phyloP scores from a whole-genome alignment of 2,329 filamentous ascomycete genomes.

The Verticillium nonalfalfae region DNA sequence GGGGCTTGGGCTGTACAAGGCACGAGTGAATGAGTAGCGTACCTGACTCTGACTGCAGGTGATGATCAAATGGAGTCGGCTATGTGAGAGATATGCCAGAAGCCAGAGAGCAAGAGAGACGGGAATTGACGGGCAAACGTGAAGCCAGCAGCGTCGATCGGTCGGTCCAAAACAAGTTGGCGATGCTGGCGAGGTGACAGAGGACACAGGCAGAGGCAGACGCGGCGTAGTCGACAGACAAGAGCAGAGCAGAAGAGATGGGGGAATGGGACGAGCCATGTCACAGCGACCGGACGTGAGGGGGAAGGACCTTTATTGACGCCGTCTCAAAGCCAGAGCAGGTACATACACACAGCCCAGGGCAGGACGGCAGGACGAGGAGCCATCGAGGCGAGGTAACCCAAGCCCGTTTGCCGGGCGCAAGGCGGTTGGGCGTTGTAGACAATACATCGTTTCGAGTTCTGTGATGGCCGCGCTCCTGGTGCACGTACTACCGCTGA shows the following conservation, averaged over 20 bases:
- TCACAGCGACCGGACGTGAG: background rate
- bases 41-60: background rate
- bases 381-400: background rate
- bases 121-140: background rate
- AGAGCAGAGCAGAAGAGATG: background rate
- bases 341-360: background rate
- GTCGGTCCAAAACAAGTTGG: background rate
- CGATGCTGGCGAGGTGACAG: background rate
- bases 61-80: background rate
- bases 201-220: background rate
- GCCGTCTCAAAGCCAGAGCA: background rate
- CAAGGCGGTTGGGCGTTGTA: background rate
- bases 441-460: background rate
- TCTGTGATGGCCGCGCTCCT: background rate
- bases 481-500: too few relatives aligned
- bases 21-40: background rate
- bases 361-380: background rate
- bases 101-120: background rate
- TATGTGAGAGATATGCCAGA: background rate
- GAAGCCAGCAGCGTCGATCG: background rate
- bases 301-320: background rate
- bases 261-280: background rate
- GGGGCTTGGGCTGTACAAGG: background rate
- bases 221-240: background rate
- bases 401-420: background rate